These are phyloP conservation scores for Macrophomina pseudophaseolina DNA, from an alignment of 2,329 filamentous ascomycete species.

Conservation along the genomic window DNA sequence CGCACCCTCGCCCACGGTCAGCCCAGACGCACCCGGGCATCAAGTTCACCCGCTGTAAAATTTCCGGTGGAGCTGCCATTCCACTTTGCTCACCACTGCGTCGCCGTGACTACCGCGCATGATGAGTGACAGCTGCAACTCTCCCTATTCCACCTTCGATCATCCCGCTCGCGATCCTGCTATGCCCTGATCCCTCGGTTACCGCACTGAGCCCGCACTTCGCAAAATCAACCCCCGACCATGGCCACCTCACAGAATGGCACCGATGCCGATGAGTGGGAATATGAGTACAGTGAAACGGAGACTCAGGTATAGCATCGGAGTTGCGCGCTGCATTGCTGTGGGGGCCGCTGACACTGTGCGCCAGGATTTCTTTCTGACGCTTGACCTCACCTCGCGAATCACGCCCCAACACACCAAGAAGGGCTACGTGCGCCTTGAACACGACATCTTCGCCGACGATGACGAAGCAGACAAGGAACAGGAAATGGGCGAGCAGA, in stretches of 20 bases:
- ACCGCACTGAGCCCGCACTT: not conserved
- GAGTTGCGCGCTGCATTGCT: conserved; percentile 10
- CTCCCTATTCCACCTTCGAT: not conserved
- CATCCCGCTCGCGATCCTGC: not conserved
- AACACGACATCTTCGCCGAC: conserved; percentile 20
- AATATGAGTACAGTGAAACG: conserved; percentile 63
- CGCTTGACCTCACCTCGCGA: conserved; percentile 60
- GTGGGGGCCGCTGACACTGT: not conserved
- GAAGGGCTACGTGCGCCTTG: conserved; percentile 13
- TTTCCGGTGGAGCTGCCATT: conserved; percentile 10
- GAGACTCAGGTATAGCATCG: conserved; percentile 55
- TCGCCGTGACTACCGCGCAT: conserved; percentile 6
- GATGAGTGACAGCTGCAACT: not conserved
- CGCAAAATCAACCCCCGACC: not conserved
- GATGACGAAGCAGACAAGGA: conserved; percentile 14
- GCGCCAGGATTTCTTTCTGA: conserved; percentile 62
- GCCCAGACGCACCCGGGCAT: not conserved
- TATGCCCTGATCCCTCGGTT: not conserved
- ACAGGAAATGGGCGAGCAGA: not conserved
- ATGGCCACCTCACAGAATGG: conserved; percentile 18
- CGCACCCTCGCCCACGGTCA: not conserved
- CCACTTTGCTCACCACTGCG: not conserved
- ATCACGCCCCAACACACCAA: conserved; percentile 29
- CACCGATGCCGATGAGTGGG: conserved; percentile 56
- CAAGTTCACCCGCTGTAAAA: not conserved